Evolutionary conservation across 2,329 filamentous ascomycete species (phyloP).

Genomic region (Alternaria atra): DNA sequence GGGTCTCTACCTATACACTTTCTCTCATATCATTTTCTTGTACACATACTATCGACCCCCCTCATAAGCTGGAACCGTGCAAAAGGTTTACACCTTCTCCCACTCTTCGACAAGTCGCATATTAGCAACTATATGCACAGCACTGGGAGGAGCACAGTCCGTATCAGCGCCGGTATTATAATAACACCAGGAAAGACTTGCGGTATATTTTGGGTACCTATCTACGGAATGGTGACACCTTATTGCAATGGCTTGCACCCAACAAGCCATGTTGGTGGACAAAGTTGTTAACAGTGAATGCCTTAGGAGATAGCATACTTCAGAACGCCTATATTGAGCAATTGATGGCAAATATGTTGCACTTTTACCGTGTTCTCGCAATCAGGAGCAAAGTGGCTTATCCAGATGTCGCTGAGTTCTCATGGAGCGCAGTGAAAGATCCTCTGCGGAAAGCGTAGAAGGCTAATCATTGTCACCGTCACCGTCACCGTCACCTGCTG

Average conservation of each 20-base stretch:
- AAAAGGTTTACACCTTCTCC: neutral
- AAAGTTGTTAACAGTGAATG: neutral
- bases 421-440: neutral
- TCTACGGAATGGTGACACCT: neutral
- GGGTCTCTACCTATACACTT: neutral
- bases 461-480: neutral
- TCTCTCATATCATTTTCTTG: rapidly evolving
- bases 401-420: neutral
- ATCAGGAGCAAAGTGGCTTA: neutral
- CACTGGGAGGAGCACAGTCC: neutral
- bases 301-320: neutral
- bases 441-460: neutral
- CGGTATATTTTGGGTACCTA: neutral
- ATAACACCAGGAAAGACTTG: neutral
- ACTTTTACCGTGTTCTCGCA: neutral
- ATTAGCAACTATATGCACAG: neutral
- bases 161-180: neutral
- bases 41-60: neutral
- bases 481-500: neutral
- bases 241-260: neutral
- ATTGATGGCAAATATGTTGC: neutral
- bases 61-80: neutral
- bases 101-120: neutral
- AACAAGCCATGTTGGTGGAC: neutral
- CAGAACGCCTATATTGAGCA: neutral